Base-by-base conservation (phyloP, 805 yeast species). In the Wickerhamiella azyma region DNA sequence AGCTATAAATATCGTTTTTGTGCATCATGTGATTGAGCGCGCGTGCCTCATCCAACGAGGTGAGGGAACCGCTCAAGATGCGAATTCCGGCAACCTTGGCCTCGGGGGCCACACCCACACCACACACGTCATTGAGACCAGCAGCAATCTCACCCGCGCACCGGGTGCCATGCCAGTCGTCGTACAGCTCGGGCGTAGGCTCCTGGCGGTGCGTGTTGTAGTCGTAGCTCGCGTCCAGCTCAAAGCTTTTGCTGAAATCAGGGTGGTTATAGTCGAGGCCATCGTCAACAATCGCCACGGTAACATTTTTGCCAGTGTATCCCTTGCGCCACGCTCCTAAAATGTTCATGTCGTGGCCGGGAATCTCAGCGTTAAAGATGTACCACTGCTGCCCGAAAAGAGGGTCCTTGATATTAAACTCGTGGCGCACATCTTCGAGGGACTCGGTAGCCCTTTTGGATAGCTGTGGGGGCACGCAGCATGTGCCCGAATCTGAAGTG, bases 101-200 rank as follows among this genome's bases (percentile, higher is more conserved):
- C 48, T 76, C 75, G 55, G 75, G 86, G 0, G 96, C 97, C n/a
- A 88, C 94, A 39, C 98, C 98, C 6, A 92, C 72, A n/a, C 98
- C 98, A 65, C 98, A 92, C 17, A 70, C 79, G 26, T 76, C 81
- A 61, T 92, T 89, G 45, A 68, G 67, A 44, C 76, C 86, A 2
- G 80, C 92, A 0, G 96, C 96, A 48, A 92, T 82, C 63, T 92
- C 98, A 33, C 96, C 97, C 2, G 98, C 97, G 67, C 98, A 92
- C 53, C 98, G 69, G 0, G 98, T 92, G 6, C 98, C 98, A 61
- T 92, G 98, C 55, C 79, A 78, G 61, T 92, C 98, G 60, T 83
- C 94, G 8, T 55, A 62, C 26, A 89, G 69, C 47, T 79, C 68
- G 9, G 98, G 98, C 55, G 74, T 76, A 2, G 98, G 98, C 40